Base-by-base conservation (phyloP, 768 basidiomycete genomes). In the Rubroboletus satanas region DNA sequence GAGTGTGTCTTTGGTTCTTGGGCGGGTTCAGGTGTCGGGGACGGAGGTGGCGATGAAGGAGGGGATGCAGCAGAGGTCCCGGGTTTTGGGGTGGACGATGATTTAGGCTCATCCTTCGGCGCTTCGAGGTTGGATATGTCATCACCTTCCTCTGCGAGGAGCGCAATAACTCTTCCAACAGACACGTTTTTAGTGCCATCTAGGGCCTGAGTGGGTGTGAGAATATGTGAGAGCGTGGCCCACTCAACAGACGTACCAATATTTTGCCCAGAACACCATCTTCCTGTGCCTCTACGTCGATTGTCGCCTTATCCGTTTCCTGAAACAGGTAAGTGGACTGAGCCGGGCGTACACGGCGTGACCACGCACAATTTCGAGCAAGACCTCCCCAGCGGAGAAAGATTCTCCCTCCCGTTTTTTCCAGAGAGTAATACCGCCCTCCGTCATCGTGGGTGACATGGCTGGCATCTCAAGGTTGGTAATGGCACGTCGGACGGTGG, bases 211-310 rank as follows among this genome's bases (percentile, higher is more conserved):
- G 32, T 8, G 9, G 29, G 45, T 32, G 45, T 44, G 31, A 47
- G 55, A 29, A 9, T n/a, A 17, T 9, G 41, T 23, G 42, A n/a
- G n/a, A 39, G 39, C 5, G 15, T 3, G 5, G 9, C 4, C 37
- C 21, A 31, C 26, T 28, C 43, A 18, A 43, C 12, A 38, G 32
- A 74, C 88, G 50, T 65, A 94, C 94, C 64, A 99, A 62, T 59
- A 98, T 96, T 77, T 92, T 98, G 52, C 88, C 95, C 67, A 99
- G 73, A 15, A 98, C 73, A 59, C 97, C 97, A 64, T 98, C 95
- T 31, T 98, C 96, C 73, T 95, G 95, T 14, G 97, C 94, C 74
- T 99, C 97, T 7, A 99, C 96, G 70, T 99, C 97, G 66, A 98
- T 97, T 2, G 93, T 95, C 15, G 96, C 90, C 72, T 93, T 93